Conservation (phyloP, 73 alveolate species). For the Effrenium voratum region DNA sequence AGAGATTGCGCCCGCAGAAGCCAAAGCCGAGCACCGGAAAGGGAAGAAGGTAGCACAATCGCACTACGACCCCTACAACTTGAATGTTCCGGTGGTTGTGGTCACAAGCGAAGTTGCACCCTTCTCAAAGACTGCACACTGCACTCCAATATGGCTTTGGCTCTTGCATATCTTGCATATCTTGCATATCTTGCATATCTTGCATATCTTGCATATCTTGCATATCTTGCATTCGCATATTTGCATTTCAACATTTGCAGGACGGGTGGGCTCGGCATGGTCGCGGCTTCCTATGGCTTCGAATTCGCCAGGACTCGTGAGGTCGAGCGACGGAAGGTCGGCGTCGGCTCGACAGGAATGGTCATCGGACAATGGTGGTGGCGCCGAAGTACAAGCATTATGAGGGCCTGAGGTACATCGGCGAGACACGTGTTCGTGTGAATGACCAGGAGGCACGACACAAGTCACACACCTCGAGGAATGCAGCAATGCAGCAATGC, state of each 20-base stretch:
- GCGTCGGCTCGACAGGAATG: neutral
- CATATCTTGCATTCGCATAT: neutral
- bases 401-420: slow-evolving; percentile 53
- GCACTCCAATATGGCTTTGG: no score
- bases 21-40: slow-evolving; percentile 68
- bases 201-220: neutral
- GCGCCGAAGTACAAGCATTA: slow-evolving; percentile 90
- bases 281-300: slow-evolving; percentile 85
- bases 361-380: slow-evolving; percentile 92
- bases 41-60: slow-evolving; percentile 85
- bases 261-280: slow-evolving; percentile 93
- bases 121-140: slow-evolving; percentile 82
- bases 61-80: slow-evolving; percentile 81
- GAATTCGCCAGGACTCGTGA: slow-evolving; percentile 68
- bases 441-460: slow-evolving; percentile 54
- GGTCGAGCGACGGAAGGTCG: neutral
- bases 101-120: slow-evolving; percentile 93
- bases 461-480: neutral
- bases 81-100: slow-evolving; percentile 76
- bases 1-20: slow-evolving; percentile 42
- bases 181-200: neutral
- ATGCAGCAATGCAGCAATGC: neutral
- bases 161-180: neutral
- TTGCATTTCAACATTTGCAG: neutral
- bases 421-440: slow-evolving; percentile 73